Conservation (phyloP, 2,329 filamentous ascomycete species). For the Aspergillus thermomutatus region DNA sequence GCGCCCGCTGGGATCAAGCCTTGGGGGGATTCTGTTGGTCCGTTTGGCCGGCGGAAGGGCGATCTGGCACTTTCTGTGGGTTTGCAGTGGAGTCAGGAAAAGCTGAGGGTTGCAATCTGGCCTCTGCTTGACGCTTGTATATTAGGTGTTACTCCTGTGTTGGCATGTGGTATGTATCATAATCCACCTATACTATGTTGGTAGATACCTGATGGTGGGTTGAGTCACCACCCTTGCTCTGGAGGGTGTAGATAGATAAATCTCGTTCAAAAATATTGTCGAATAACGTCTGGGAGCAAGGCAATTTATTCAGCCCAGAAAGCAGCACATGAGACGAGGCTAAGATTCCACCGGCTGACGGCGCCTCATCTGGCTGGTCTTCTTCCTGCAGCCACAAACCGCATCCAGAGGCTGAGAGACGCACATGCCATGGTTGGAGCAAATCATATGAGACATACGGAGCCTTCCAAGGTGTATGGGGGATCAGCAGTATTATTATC, state of each 20-base stretch:
- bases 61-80: conserved; percentile 20
- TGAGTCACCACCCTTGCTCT: not conserved
- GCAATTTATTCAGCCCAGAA: too few species aligned
- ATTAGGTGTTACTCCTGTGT: not conserved
- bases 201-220: not conserved
- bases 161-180: not conserved
- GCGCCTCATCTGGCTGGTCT: conserved; percentile 2
- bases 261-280: not conserved
- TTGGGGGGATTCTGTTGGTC: conserved; percentile 11
- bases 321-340: conserved; percentile 4
- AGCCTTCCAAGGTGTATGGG: not conserved
- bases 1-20: conserved; percentile 20
- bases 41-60: conserved; percentile 7
- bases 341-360: conserved; percentile 8
- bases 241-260: not conserved
- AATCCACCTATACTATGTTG: not conserved
- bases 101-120: conserved; percentile 5
- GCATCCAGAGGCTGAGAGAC: conserved; percentile 13
- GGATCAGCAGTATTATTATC: not conserved
- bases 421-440: not conserved
- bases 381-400: conserved; percentile 11
- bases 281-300: too few species aligned
- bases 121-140: not conserved
- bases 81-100: conserved; percentile 6
- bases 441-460: conserved; percentile 1